Base-by-base conservation (phyloP, 2,329 filamentous ascomycete genomes). In the Leptographium radiaticola region DNA sequence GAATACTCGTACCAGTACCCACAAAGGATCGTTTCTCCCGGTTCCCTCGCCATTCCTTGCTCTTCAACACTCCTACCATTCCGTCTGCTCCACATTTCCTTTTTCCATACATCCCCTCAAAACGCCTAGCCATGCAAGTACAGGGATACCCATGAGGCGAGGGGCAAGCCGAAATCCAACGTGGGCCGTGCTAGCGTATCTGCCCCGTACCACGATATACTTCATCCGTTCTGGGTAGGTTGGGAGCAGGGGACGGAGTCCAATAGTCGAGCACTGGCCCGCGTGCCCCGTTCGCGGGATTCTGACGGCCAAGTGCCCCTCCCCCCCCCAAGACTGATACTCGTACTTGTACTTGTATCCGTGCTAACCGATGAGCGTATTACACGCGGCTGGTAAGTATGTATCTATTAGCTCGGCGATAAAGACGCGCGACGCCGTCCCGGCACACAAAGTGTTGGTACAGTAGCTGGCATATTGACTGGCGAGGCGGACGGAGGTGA, bases 101-200 rank as follows among this genome's bases (percentile, higher is more conserved):
- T 39, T 52, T 46, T 52, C 51, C 44, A 38, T 30, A 31, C 34
- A 45, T 44, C 50, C 38, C 49, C 25, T 42, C 49, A 51, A 51
- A 43, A 33, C 48, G n/a, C 20, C 31, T 50, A 31, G 30, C 39
- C 49, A 51, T 44, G 49, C 40, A 43, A 51, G 40, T 31, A 43
- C 49, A 51, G 49, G 43, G 51, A 52, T 52, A 33, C 20, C 51
- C 51, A 46, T 46, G 51, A 39, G 51, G 43, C 51, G 51, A 52
- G 51, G 51, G 51, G 43, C 50, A 52, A 46, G 42, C 51, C 43
- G 43, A 52, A 52, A 49, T 44, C 43, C 43, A 43, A 40, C 20
- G 31, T 51, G 50, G 50, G 40, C 50, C 50, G 25, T 45, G 42
- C 40, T 46, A 52, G 42, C 20, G 18, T 38, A 46, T 40, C 33